Conservation (phyloP, 768 basidiomycete species). For the Leccinum sublutescens region DNA sequence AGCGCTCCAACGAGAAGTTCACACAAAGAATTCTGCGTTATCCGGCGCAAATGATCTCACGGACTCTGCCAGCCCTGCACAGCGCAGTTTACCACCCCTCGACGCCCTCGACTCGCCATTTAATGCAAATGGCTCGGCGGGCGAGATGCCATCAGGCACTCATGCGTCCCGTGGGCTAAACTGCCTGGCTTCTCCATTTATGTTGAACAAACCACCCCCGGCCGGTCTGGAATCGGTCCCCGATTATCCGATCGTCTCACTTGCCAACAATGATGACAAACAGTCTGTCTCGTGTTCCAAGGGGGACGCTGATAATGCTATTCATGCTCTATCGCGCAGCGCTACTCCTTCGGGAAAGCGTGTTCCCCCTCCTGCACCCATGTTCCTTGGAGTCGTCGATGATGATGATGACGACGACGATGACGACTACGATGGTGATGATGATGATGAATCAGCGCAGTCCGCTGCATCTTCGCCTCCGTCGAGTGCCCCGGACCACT, state of each 20-base stretch:
- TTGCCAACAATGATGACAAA: neutral
- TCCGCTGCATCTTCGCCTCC: slow-evolving; percentile 2
- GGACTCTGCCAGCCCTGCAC: neutral
- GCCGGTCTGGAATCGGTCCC: neutral
- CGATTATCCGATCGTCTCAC: neutral
- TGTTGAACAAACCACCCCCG: slow-evolving; percentile 2
- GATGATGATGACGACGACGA: neutral
- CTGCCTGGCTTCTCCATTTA: slow-evolving; percentile 16
- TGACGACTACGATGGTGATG: neutral
- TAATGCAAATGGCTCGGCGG: slow-evolving; percentile 8
- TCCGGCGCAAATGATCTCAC: slow-evolving; percentile 2
- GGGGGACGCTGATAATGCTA: neutral
- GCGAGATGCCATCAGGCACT: neutral
- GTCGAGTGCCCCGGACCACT: slow-evolving; percentile 3
- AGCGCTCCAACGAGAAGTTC: slow-evolving; percentile 2
- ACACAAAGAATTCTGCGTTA: neutral
- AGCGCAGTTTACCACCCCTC: slow-evolving; percentile 8
- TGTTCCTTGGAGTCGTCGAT: neutral
- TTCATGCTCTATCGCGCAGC: slow-evolving; percentile 3
- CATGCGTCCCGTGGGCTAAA: slow-evolving; percentile 8
- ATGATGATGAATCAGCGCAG: slow-evolving; percentile 3
- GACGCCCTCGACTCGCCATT: slow-evolving; percentile 15
- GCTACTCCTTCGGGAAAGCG: slow-evolving; percentile 4
- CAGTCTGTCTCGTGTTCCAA: neutral
- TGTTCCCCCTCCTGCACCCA: neutral